phyloP scores from a whole-genome alignment of 495 filamentous ascomycete species.

The Choiromyces venosus region DNA sequence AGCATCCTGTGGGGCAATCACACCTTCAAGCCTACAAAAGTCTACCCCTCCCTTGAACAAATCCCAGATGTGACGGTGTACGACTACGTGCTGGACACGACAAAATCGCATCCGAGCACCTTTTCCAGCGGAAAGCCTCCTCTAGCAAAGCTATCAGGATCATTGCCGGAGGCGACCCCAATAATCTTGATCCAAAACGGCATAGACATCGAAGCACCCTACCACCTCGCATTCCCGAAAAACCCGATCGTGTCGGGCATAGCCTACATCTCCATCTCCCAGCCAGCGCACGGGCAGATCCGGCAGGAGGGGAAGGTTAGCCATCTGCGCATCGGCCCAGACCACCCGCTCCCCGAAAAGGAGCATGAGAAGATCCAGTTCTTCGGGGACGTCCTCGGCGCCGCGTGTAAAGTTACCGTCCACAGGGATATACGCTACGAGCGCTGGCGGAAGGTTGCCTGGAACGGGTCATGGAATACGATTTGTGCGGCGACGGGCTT shows the following conservation, averaged over 20 bases:
- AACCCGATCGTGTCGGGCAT: slow-evolving; percentile 54
- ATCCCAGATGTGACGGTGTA: slow-evolving; percentile 39
- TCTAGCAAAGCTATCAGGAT: slow-evolving; percentile 52
- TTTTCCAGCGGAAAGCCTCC: slow-evolving; percentile 45
- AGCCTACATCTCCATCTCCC: slow-evolving; percentile 49
- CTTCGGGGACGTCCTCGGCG: slow-evolving; percentile 46
- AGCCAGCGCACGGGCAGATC: slow-evolving; percentile 48
- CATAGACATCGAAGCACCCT: slow-evolving; percentile 57
- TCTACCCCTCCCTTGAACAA: slow-evolving; percentile 10
- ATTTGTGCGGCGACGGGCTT: slow-evolving; percentile 49
- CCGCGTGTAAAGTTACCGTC: slow-evolving; percentile 40
- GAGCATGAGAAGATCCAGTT: slow-evolving; percentile 22
- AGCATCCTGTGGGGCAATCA: slow-evolving; percentile 17
- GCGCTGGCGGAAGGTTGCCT: slow-evolving; percentile 53
- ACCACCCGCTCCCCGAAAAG: slow-evolving; percentile 39
- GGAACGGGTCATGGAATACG: slow-evolving; percentile 50
- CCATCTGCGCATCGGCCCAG: slow-evolving; percentile 45
- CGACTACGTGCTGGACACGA: slow-evolving; percentile 58
- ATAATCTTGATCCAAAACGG: slow-evolving; percentile 61
- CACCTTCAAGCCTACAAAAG: slow-evolving; percentile 18
- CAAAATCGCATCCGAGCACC: slow-evolving; percentile 53
- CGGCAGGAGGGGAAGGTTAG: slow-evolving; percentile 46
- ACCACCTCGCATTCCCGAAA: slow-evolving; percentile 49
- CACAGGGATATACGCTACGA: slow-evolving; percentile 43
- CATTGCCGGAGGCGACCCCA: slow-evolving; percentile 48